Conservation (phyloP, 768 basidiomycete species). For the Cyclocybe cylindracea region DNA sequence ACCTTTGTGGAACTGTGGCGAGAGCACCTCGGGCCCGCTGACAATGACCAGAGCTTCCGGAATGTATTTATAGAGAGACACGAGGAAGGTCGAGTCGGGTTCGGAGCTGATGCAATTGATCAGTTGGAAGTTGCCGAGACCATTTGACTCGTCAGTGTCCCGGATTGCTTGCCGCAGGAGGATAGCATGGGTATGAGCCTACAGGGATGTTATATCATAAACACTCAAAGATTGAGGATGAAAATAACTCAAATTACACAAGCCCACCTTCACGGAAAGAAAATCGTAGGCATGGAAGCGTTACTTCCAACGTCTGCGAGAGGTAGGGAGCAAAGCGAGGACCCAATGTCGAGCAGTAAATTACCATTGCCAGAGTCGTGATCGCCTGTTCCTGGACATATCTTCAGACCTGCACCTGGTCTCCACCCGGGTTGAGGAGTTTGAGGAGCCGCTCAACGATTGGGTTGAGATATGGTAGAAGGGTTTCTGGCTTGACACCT, state of each 20-base stretch:
- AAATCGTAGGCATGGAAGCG: constrained; percentile 70
- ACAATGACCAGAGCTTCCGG: constrained; percentile 61
- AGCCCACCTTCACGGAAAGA: constrained; percentile 84
- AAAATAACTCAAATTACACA: constrained; percentile 60
- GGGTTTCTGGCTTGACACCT: constrained; percentile 72
- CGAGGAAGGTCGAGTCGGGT: constrained; percentile 73
- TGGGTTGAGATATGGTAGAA: constrained; percentile 76
- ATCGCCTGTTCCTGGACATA: constrained; percentile 91
- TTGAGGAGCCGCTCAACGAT: too few relatives aligned
- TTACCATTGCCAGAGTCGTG: constrained; percentile 87
- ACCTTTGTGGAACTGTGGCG: constrained; percentile 51
- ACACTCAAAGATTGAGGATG: not conserved
- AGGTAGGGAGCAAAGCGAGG: constrained; percentile 73
- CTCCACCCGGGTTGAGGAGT: constrained; percentile 59
- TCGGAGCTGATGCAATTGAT: constrained; percentile 66
- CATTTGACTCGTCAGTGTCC: constrained; percentile 68
- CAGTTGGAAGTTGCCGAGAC: constrained; percentile 65
- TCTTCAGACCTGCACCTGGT: constrained; percentile 42
- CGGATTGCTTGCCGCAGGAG: too few relatives aligned
- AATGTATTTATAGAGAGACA: constrained; percentile 74
- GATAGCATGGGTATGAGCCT: too few relatives aligned
- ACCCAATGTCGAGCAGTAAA: constrained; percentile 72
- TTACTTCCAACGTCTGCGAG: constrained; percentile 67
- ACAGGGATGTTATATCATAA: not conserved
- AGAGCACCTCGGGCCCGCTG: constrained; percentile 53